Base-by-base conservation (phyloP, 768 basidiomycete species). In the Leccinum pellstonianum region DNA sequence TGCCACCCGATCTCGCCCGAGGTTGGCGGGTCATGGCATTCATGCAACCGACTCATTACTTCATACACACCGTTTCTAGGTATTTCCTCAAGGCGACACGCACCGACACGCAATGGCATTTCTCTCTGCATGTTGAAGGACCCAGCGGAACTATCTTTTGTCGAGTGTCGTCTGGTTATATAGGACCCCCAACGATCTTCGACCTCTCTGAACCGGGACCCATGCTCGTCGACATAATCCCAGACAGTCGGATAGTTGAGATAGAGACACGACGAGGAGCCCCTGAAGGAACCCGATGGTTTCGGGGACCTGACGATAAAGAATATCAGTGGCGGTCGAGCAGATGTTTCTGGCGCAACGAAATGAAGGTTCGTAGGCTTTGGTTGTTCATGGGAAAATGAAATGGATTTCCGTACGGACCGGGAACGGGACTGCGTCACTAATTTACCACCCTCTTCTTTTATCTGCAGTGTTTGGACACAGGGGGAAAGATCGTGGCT, bases 81-180 rank as follows among this genome's bases (percentile, higher is more conserved):
- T 71, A 73, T 60, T 63, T 63, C 50, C 61, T 69, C 55, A 67
- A 63, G 23, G 46, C 62, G 29, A 51, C 46, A 27, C 70, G 71
- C 12, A 25, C 38, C 15, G 53, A 54, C 7, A 49, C 59, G 10
- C 64, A 64, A 21, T 71, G 70, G 64, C 58, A 65, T 1, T 62
- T 70, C 31, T 23, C 54, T 12, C 35, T 71, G n/a, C 62, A 64
- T 49, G 68, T 62, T 17, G 57, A 53, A 14, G 58, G 70, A 31
- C 61, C 59, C 37, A 23, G 60, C 11, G 67, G 71, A 11, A 19
- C 60, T 5, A 41, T 66, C 23, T 49, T 71, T 38, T 72, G 64
- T 54, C 60, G 47, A 29, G 66, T 63, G 38, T 63, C 56, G 5
- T 71, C 67, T 3, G 62, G 68, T 27, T 69, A 71, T 37, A 38